Evolutionary conservation across 345 rosid species (phyloP).

Genomic region (Lumnitzera littorea): DNA sequence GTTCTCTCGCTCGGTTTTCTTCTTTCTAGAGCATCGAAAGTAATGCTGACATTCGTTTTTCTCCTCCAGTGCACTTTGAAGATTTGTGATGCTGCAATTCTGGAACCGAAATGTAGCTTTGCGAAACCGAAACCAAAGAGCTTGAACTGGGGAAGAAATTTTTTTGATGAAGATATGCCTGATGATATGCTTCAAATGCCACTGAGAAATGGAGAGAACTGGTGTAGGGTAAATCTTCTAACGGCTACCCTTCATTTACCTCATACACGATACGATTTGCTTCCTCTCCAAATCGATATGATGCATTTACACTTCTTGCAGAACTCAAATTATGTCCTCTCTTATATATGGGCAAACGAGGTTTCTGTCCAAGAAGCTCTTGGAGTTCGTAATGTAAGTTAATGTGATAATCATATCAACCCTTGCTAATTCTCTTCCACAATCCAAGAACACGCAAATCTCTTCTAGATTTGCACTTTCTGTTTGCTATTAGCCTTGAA

Average conservation of each 20-base stretch:
- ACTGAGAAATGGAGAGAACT: neutral
- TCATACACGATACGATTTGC: too few relatives aligned
- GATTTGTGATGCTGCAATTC: constrained; percentile 11
- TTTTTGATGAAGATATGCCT: constrained; percentile 10
- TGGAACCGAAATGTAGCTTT: constrained; percentile 23
- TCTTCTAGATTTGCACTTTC: neutral
- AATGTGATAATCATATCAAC: neutral
- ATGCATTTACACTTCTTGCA: constrained; percentile 1
- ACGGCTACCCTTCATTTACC: neutral
- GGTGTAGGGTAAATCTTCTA: constrained; percentile 26
- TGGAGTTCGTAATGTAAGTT: constrained; percentile 19
- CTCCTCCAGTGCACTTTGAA: constrained; percentile 16
- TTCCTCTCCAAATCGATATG: too few relatives aligned
- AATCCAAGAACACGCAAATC: too few relatives aligned
- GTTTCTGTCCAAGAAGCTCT: constrained; percentile 23
- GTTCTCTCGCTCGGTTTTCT: neutral
- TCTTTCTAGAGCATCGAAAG: neutral
- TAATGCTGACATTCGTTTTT: neutral
- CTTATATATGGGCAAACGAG: constrained; percentile 33
- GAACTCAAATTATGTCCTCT: constrained; percentile 12
- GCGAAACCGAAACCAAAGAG: constrained; percentile 8
- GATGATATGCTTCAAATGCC: constrained; percentile 5
- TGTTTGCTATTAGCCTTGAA: too few relatives aligned
- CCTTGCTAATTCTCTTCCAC: too few relatives aligned
- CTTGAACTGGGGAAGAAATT: constrained; percentile 8